A percentile compares a stretch with the other conserved stretches of the same genome.
Evolutionary conservation across 495 filamentous ascomycete genomes (phyloP).

Genomic region (Cercophora scortea): DNA sequence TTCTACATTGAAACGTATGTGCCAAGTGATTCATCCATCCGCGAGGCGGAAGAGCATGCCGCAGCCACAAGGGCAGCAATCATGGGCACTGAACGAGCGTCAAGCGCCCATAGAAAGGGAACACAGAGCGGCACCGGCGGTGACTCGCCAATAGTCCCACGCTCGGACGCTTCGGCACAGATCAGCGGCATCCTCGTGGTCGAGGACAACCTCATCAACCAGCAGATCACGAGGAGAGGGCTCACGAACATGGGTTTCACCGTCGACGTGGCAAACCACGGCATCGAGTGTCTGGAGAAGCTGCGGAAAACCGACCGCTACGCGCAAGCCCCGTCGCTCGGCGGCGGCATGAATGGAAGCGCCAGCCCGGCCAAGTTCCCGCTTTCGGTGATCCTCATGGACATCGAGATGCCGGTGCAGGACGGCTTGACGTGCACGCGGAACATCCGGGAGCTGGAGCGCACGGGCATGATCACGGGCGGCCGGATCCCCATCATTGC

Average conservation of each 20-base stretch:
- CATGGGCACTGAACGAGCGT: neutral
- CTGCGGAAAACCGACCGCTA: conserved; percentile 21
- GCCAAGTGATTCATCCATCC: conserved; percentile 22
- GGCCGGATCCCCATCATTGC: conserved; percentile 66
- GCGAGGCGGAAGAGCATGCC: conserved; percentile 18
- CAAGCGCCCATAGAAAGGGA: neutral
- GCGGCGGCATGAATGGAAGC: conserved; percentile 12
- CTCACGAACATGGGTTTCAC: conserved; percentile 55
- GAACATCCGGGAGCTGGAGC: conserved; percentile 57
- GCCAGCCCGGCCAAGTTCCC: conserved; percentile 8
- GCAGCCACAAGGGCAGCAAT: neutral
- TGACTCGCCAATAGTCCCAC: neutral
- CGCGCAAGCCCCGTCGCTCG: conserved; percentile 3
- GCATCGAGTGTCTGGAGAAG: conserved; percentile 62
- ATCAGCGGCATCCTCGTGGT: conserved; percentile 52
- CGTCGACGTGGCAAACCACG: conserved; percentile 65
- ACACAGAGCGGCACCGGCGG: neutral
- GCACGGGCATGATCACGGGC: conserved; percentile 34
- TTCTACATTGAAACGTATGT: conserved; percentile 63
- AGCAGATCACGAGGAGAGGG: conserved; percentile 57
- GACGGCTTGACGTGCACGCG: conserved; percentile 64
- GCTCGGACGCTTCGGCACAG: conserved; percentile 3
- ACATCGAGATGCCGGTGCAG: conserved; percentile 82
- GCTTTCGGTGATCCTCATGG: conserved; percentile 58
- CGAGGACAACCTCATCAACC: conserved; percentile 75